Evolutionary conservation across 805 yeast species (phyloP).

Genomic region (Candida tammaniensis): DNA sequence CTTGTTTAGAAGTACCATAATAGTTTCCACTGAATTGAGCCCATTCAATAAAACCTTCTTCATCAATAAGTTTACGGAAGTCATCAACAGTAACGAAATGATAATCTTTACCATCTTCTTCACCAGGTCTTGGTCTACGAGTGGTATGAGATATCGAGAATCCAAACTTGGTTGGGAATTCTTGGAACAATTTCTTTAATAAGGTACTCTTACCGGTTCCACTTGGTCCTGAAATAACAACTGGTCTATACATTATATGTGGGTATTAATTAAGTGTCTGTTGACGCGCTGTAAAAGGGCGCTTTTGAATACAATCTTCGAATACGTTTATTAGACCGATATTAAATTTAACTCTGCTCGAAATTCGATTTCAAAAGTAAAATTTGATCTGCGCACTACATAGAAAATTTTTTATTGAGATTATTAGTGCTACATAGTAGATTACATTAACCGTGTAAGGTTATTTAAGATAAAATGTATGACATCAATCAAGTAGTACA

Average conservation of each 20-base stretch:
- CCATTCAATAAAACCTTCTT: slow-evolving; percentile 87
- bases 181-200: slow-evolving; percentile 83
- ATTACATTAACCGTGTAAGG: no score
- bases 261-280: no score
- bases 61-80: slow-evolving; percentile 73
- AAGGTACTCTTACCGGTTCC: slow-evolving; percentile 96
- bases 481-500: slow-evolving; percentile 29
- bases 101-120: slow-evolving; percentile 84
- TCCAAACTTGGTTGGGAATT: slow-evolving; percentile 86
- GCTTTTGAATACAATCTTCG: no score
- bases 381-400: no score
- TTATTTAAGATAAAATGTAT: no score
- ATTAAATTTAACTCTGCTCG: no score
- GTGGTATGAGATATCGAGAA: slow-evolving; percentile 95
- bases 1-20: slow-evolving; percentile 89
- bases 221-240: slow-evolving; percentile 96
- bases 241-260: slow-evolving; percentile 56
- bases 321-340: no score
- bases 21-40: slow-evolving; percentile 97
- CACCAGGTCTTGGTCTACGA: slow-evolving; percentile 88
- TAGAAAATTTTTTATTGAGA: no score
- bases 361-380: no score
- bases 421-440: no score
- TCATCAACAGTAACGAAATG: slow-evolving; percentile 78
- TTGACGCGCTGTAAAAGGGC: no score